Evolutionary conservation across 2,329 filamentous ascomycete genomes (phyloP).

Genomic region (Claviceps cyperi): DNA sequence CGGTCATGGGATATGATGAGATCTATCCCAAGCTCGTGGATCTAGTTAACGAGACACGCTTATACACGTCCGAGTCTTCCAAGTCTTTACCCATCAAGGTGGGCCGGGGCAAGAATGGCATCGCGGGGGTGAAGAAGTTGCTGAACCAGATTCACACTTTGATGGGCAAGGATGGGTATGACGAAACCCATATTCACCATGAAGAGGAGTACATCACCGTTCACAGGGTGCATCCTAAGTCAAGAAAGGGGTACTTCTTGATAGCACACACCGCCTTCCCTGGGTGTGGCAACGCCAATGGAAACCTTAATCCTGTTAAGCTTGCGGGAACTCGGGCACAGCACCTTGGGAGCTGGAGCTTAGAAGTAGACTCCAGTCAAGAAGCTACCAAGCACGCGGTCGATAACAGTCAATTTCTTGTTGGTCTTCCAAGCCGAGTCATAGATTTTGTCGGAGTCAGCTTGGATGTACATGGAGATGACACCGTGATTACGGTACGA

Average conservation of each 20-base stretch:
- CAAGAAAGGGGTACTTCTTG: slow-evolving; percentile 84
- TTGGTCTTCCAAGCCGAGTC: slow-evolving; percentile 73
- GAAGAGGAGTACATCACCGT: slow-evolving; percentile 94
- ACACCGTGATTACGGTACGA: slow-evolving; percentile 67
- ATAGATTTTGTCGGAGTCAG: slow-evolving; percentile 58
- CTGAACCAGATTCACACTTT: slow-evolving; percentile 88
- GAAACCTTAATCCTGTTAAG: slow-evolving; percentile 62
- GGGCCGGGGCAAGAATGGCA: slow-evolving; percentile 64
- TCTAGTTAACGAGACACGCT: slow-evolving; percentile 73
- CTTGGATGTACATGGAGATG: slow-evolving; percentile 55
- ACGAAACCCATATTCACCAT: slow-evolving; percentile 93
- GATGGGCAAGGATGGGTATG: slow-evolving; percentile 91
- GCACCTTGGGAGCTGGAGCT: slow-evolving; percentile 77
- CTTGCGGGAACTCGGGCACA: slow-evolving; percentile 75
- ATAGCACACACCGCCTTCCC: slow-evolving; percentile 95
- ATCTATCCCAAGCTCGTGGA: slow-evolving; percentile 90
- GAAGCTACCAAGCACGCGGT: slow-evolving; percentile 51
- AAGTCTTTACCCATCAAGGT: slow-evolving; percentile 41
- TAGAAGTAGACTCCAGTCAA: slow-evolving; percentile 71
- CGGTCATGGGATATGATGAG: slow-evolving; percentile 96
- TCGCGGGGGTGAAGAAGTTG: slow-evolving; percentile 80
- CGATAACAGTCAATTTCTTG: slow-evolving; percentile 56
- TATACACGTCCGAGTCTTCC: slow-evolving; percentile 69
- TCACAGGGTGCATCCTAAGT: slow-evolving; percentile 83
- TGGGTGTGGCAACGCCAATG: slow-evolving; percentile 74